Base-by-base conservation (phyloP, 129 eudicot genomes). In the Centella asiatica region DNA sequence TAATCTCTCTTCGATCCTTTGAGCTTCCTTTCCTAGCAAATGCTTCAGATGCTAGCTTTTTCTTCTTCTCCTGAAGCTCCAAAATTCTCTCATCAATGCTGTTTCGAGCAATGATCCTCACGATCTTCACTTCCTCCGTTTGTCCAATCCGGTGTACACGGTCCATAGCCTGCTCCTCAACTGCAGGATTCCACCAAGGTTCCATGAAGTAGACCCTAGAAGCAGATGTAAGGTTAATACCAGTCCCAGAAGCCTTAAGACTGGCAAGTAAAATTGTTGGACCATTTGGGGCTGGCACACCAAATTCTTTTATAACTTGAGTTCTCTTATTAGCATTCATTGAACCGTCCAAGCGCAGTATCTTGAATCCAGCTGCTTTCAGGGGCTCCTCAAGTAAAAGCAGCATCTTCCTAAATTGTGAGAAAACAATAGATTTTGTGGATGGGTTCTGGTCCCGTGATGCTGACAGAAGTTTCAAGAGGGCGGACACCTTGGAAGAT, bases 161-260 rank as follows among this genome's bases (percentile, higher is more conserved):
- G 50, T 90, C 97, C 97, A 90, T 90, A 1, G 97, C 97, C 64
- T 90, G 95, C 49, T 86, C 93, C 65, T 90, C 97, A 40, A 80
- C 81, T 1, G 97, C 97, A 12, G 97, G 95, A 44, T 90, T 90
- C 97, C 97, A 90, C 95, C 95, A 90, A n/a, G 97, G 97, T 55
- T 90, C 97, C 83, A 86, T n/a, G 60, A 90, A 48, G 70, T 90
- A 90, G 27, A 90, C 97, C 33, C 72, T 76, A 2, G 95, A 83
- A 2, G 97, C 97, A 31, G 78, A 83, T 2, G 88, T 81, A 2
- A 90, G 85, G 65, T 86, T 90, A 68, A 90, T 80, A 33, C 97
- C 97, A 2, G 81, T 81, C 22, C 92, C 86, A 9, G 87, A 77
- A 37, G 97, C 95, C 28, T 83, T 90, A n/a, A 90, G 78, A 70